These are phyloP conservation scores for Penicillium maclennaniae DNA, from an alignment of 495 filamentous ascomycete genomes.

Conservation along the genomic window DNA sequence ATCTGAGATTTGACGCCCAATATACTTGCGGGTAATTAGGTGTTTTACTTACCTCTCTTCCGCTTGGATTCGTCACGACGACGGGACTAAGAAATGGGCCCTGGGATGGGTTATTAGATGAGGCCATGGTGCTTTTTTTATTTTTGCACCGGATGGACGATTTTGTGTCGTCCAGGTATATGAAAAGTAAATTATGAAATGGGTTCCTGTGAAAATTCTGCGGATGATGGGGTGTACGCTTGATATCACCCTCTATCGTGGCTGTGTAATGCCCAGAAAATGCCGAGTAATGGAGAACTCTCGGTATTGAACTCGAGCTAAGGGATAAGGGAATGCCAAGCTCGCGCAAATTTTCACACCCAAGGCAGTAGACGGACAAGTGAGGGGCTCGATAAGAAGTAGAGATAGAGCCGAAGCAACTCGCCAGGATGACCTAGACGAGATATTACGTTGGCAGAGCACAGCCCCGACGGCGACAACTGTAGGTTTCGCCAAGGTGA, in stretches of 20 bases:
- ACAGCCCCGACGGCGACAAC: background rate
- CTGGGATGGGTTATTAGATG: slow-evolving; percentile 11
- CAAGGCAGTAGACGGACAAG: background rate
- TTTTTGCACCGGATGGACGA: slow-evolving; percentile 1
- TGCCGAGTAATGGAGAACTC: background rate
- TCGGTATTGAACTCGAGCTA: background rate
- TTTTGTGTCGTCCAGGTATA: slow-evolving; percentile 3
- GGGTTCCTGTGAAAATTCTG: background rate
- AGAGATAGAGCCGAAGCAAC: background rate
- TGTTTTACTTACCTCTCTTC: slow-evolving; percentile 22
- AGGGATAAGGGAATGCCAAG: slow-evolving; percentile 7
- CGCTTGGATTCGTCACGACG: slow-evolving; percentile 15
- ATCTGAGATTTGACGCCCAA: background rate
- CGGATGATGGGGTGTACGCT: background rate
- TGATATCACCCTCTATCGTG: slow-evolving; percentile 1
- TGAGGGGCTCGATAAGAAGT: background rate
- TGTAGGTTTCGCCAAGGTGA: background rate
- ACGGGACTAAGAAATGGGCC: slow-evolving; percentile 17
- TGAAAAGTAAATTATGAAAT: background rate
- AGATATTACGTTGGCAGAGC: slow-evolving; percentile 1
- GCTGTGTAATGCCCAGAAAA: slow-evolving; percentile 13
- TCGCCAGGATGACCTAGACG: background rate
- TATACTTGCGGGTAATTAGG: background rate
- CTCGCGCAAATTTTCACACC: background rate
- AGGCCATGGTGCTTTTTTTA: slow-evolving; percentile 17